Base-by-base conservation (phyloP, 805 yeast species). In the Maudiozyma serrabonitensis region DNA sequence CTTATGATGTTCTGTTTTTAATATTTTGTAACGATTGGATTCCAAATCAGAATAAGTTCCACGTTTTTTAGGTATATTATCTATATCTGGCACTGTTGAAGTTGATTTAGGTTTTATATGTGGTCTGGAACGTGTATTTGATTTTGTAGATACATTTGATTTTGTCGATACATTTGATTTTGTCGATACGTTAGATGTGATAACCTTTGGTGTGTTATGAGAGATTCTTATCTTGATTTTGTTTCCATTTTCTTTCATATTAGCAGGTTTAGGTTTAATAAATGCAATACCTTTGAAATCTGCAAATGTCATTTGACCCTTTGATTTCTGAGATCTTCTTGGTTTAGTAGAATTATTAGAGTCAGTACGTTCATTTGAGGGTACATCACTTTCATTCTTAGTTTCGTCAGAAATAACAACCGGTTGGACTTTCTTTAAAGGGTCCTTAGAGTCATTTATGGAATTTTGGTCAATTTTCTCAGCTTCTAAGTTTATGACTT, bases 271-370 rank as follows among this genome's bases (percentile, higher is more conserved):
- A n/a, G 48, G 32, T 26, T 51, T 52, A 3, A 59, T 56, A n/a
- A 55, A 52, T 42, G 53, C 56, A 15, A 62, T 55, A 46, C 54
- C 53, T 32, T 58, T 56, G 46, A 61, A 64, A 49, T 64, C 68
- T 35, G 55, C 58, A 46, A 64, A 59, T 0, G 64, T 60, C 55
- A 56, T 50, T 47, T 64, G 68, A 6, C 57, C 61, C 38, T 45
- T 46, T 21, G 43, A 52, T 45, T 54, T 56, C 45, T 48, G 48
- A 8, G 32, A 28, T 28, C 32, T 4, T 15, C 38, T n/a, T 35
- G 16, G 18, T 35, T 13, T 28, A 28, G 32, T 4, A 28, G 32
- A 28, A 28, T 11, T 11, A 28, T 28, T 28, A 28, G 12, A 28
- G 9, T 28, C 32, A 2, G 8, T 8, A 28, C 6, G 32, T 28